Percentiles rank a stretch among this genome's conserved stretches.
phyloP scores from a whole-genome alignment of 305 asterid genomes.

The Fraxinus sp. region DNA sequence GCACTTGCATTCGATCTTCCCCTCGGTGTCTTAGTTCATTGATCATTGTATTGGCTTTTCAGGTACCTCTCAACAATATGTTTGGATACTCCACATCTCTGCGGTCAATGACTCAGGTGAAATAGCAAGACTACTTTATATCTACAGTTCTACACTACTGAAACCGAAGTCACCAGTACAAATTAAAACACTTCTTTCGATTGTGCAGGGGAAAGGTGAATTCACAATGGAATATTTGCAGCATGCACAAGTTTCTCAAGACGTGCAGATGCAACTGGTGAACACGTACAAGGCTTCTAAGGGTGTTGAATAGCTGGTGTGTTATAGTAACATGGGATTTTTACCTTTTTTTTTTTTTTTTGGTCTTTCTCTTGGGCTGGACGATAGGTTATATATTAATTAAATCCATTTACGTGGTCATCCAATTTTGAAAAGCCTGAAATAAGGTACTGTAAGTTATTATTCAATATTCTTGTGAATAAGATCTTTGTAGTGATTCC shows the following conservation, averaged over 20 bases:
- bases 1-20: background rate
- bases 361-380: background rate
- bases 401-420: slow-evolving; percentile 27
- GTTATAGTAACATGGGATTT: slow-evolving; percentile 6
- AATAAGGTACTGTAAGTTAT: slow-evolving; percentile 16
- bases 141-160: background rate
- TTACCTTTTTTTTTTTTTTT: background rate
- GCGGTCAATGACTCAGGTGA: slow-evolving; percentile 98
- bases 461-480: background rate
- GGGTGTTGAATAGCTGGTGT: slow-evolving; percentile 42
- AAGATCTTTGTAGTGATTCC: slow-evolving; percentile 6
- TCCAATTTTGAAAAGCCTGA: slow-evolving; percentile 33
- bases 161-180: background rate
- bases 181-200: background rate
- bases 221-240: slow-evolving; percentile 94
- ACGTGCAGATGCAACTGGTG: slow-evolving; percentile 80
- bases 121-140: background rate
- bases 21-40: background rate
- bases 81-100: slow-evolving; percentile 96
- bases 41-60: slow-evolving; percentile 25
- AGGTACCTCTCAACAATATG: slow-evolving; percentile 99
- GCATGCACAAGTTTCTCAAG: slow-evolving; percentile 80
- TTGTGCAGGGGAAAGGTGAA: slow-evolving; percentile 93
- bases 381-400: slow-evolving; percentile 5
- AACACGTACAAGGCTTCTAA: slow-evolving; percentile 62